Conservation (phyloP, 371 early-diverging fungal species). For the Circinella umbellata region DNA sequence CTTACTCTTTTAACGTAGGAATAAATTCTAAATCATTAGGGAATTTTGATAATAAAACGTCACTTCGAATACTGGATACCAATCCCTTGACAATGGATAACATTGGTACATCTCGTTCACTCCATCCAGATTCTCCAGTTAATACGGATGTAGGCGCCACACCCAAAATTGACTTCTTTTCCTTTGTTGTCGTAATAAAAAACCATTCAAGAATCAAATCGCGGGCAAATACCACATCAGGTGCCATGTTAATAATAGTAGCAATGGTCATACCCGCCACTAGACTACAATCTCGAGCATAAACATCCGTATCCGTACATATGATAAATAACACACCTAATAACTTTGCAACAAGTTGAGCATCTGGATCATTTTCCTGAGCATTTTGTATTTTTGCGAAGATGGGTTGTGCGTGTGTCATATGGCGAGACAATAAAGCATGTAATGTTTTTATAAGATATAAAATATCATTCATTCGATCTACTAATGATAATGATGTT, state of each 20-base stretch:
- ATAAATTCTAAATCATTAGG: conserved; percentile 18
- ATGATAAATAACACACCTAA: conserved; percentile 34
- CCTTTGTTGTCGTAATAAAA: conserved; percentile 19
- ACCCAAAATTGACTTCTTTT: conserved; percentile 14
- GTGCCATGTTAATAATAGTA: conserved; percentile 40
- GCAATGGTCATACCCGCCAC: conserved; percentile 55
- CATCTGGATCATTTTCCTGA: conserved; percentile 19
- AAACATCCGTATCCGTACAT: conserved; percentile 31
- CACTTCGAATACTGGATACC: conserved; percentile 55
- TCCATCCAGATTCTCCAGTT: conserved; percentile 33
- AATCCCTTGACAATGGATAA: conserved; percentile 59
- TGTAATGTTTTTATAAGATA: conserved; percentile 44
- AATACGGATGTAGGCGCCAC: conserved; percentile 23
- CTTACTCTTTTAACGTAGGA: conserved; percentile 33
- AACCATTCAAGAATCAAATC: conserved; percentile 45
- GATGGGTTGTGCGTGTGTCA: conserved; percentile 12
- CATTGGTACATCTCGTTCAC: conserved; percentile 47
- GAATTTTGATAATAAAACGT: conserved; percentile 44
- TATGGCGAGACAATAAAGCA: conserved; percentile 42
- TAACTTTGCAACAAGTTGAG: conserved; percentile 20
- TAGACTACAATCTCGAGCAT: conserved; percentile 53
- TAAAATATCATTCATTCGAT: conserved; percentile 47
- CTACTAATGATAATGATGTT: conserved; percentile 17
- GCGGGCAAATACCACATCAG: conserved; percentile 29
- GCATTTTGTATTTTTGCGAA: conserved; percentile 16